Percentiles rank a stretch among this genome's conserved stretches.
Conservation (phyloP, 2,329 filamentous ascomycete species). For the Pseudogymnoascus verrucosus region DNA sequence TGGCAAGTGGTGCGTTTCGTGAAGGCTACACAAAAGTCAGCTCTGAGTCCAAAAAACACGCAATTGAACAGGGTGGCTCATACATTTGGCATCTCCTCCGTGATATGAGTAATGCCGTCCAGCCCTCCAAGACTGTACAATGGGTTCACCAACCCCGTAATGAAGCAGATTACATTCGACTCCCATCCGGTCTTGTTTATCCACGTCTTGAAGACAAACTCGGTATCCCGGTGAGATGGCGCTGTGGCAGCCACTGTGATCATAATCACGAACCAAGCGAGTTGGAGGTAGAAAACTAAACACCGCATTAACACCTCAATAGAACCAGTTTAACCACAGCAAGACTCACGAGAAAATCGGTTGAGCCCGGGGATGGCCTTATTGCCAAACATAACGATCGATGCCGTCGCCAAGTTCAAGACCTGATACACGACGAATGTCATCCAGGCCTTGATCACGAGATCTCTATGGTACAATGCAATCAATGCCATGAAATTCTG, state of each 20-base stretch:
- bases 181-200: slow-evolving; percentile 46
- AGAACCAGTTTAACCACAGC: neutral
- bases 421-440: slow-evolving; percentile 39
- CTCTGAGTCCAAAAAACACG: neutral
- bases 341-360: slow-evolving; percentile 32
- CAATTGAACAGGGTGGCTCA: slow-evolving; percentile 21
- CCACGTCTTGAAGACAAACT: slow-evolving; percentile 46
- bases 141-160: slow-evolving; percentile 42
- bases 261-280: slow-evolving; percentile 40
- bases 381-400: slow-evolving; percentile 42
- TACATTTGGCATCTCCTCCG: slow-evolving; percentile 41
- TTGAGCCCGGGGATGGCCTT: slow-evolving; percentile 36
- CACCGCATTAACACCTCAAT: neutral
- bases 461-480: slow-evolving; percentile 32
- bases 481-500: slow-evolving; percentile 35
- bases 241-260: slow-evolving; percentile 41
- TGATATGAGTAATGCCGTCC: slow-evolving; percentile 42
- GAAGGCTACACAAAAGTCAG: slow-evolving; percentile 20
- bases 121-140: slow-evolving; percentile 40
- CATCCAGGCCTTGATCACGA: slow-evolving; percentile 39
- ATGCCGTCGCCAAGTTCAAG: slow-evolving; percentile 36
- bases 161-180: slow-evolving; percentile 40
- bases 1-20: slow-evolving; percentile 32
- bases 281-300: slow-evolving; percentile 36
- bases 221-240: slow-evolving; percentile 34